Evolutionary conservation across 1,139 yeast genomes (phyloP).

Genomic region (Yamadazyma buinensis): DNA sequence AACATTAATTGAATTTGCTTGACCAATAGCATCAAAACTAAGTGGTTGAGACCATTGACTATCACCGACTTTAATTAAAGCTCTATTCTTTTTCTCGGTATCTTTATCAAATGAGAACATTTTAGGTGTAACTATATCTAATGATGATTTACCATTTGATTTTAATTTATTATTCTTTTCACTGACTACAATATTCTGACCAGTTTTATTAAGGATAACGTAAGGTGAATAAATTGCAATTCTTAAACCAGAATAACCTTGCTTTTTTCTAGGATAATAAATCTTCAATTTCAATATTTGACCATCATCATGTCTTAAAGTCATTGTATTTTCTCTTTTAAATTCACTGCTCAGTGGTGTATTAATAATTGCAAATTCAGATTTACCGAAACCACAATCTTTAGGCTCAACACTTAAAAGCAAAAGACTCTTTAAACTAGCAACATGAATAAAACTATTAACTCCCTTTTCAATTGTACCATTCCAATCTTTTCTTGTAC

Average conservation of each 20-base stretch:
- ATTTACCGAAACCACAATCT: constrained; percentile 59
- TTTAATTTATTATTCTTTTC: constrained; percentile 56
- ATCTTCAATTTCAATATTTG: constrained; percentile 63
- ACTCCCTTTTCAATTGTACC: constrained; percentile 62
- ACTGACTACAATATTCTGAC: constrained; percentile 54
- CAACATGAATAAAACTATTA: constrained; percentile 74
- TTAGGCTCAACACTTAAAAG: constrained; percentile 69
- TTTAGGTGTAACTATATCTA: constrained; percentile 45
- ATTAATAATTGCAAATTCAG: constrained; percentile 81
- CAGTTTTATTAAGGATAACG: constrained; percentile 76
- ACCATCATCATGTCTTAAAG: constrained; percentile 55
- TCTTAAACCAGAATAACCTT: constrained; percentile 49
- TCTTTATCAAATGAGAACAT: constrained; percentile 80
- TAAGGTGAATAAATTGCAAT: constrained; percentile 83
- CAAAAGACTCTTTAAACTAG: constrained; percentile 66
- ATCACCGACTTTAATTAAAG: constrained; percentile 63
- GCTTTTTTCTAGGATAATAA: constrained; percentile 52
- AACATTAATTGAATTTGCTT: constrained; percentile 62
- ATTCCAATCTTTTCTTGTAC: constrained; percentile 66
- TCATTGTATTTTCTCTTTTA: constrained; percentile 49
- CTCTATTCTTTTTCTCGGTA: constrained; percentile 61
- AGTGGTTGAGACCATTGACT: constrained; percentile 75
- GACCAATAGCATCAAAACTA: constrained; percentile 90
- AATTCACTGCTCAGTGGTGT: constrained; percentile 53
- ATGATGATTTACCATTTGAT: constrained; percentile 24